Percentiles rank a stretch among this genome's conserved stretches.
phyloP scores from a whole-genome alignment of 176 grass and related monocot genomes.

The Ananas comosus region DNA sequence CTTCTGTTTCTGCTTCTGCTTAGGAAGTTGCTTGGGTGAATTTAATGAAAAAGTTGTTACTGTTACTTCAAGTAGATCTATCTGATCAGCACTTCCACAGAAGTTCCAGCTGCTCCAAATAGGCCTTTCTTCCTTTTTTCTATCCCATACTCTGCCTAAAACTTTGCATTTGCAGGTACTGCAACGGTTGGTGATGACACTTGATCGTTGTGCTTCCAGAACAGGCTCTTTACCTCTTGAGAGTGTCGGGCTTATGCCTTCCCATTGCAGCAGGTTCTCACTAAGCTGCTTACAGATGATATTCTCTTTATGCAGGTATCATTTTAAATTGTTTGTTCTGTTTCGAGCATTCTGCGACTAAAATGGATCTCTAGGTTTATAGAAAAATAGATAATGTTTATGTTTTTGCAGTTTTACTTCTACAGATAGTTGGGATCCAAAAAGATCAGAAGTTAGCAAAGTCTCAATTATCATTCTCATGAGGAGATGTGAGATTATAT shows the following conservation, averaged over 20 bases:
- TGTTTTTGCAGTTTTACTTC: slow-evolving; percentile 42
- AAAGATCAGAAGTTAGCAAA: slow-evolving; percentile 64
- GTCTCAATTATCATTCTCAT: slow-evolving; percentile 68
- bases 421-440: slow-evolving; percentile 31
- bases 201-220: slow-evolving; percentile 93
- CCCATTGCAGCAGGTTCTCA: slow-evolving; percentile 90
- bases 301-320: slow-evolving; percentile 93
- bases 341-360: background rate
- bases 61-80: too few species aligned
- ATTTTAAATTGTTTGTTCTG: background rate
- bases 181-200: slow-evolving; percentile 78
- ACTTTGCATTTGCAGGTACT: slow-evolving; percentile 56
- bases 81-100: too few species aligned
- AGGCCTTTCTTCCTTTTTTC: background rate
- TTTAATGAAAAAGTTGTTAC: too few species aligned
- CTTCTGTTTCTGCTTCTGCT: too few species aligned
- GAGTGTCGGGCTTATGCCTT: slow-evolving; percentile 82
- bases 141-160: background rate
- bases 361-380: background rate
- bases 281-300: slow-evolving; percentile 88
- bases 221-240: slow-evolving; percentile 88
- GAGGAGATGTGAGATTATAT: slow-evolving; percentile 77
- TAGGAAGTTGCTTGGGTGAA: too few species aligned
- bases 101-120: background rate
- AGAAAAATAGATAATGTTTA: background rate